Evolutionary conservation across 129 eudicot species (phyloP).

Genomic region (Pittosporum tobira): DNA sequence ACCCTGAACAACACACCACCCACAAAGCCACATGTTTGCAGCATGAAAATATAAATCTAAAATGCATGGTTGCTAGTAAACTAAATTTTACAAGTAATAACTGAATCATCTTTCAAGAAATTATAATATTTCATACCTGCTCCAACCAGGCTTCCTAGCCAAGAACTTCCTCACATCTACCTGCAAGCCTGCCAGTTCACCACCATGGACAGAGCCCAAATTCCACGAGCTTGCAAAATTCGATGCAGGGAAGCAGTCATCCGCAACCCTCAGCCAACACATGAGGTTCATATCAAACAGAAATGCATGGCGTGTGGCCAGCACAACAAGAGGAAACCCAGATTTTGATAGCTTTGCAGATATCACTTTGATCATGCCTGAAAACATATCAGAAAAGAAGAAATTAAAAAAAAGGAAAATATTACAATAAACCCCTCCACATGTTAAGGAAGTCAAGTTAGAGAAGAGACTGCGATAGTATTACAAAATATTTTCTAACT

Average conservation of each 20-base stretch:
- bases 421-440: too few relatives aligned
- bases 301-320: slow-evolving; percentile 91
- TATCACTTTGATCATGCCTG: slow-evolving; percentile 88
- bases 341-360: slow-evolving; percentile 88
- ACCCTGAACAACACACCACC: slow-evolving; percentile 43
- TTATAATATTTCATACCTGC: slow-evolving; percentile 43
- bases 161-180: slow-evolving; percentile 84
- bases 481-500: too few relatives aligned
- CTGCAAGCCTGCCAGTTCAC: slow-evolving; percentile 89
- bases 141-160: slow-evolving; percentile 98
- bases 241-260: slow-evolving; percentile 87
- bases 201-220: slow-evolving; percentile 69
- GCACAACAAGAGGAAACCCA: slow-evolving; percentile 82
- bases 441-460: too few relatives aligned
- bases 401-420: too few relatives aligned
- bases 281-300: slow-evolving; percentile 78
- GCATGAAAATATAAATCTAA: neutral
- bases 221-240: slow-evolving; percentile 90
- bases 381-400: slow-evolving; percentile 4
- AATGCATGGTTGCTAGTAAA: too few relatives aligned
- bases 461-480: too few relatives aligned
- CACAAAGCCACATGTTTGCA: slow-evolving; percentile 8
- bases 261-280: slow-evolving; percentile 98
- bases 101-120: neutral
- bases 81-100: neutral